Evolutionary conservation across 225 moss, liverwort and hornwort species (phyloP).

Genomic region (Bryoerythrophyllum caledonicum): DNA sequence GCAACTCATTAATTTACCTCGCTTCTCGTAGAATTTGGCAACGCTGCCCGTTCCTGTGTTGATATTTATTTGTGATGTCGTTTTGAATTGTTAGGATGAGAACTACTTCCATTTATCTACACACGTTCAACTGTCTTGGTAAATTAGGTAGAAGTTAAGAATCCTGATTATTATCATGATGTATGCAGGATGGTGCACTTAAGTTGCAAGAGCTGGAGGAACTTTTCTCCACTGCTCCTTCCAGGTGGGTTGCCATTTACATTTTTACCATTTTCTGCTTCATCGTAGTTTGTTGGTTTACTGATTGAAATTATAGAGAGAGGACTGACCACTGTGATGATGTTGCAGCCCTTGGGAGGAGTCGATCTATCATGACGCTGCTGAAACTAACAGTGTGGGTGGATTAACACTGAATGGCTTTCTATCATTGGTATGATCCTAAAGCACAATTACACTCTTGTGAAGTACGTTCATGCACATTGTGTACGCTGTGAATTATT

Average conservation of each 20-base stretch:
- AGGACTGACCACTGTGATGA: conserved; percentile 22
- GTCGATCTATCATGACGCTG: conserved; percentile 55
- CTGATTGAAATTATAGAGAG: background rate
- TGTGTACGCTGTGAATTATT: background rate
- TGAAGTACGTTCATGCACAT: conserved; percentile 3
- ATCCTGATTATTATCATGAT: conserved; percentile 13
- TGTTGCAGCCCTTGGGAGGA: conserved; percentile 94
- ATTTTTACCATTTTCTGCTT: background rate
- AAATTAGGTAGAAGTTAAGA: background rate
- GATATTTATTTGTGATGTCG: background rate
- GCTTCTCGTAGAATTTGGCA: background rate
- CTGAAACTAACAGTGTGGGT: conserved; percentile 84
- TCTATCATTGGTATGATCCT: conserved; percentile 71
- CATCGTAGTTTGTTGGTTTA: background rate
- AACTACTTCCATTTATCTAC: background rate
- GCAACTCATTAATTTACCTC: conserved; percentile 9
- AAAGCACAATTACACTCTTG: background rate
- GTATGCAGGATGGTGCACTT: conserved; percentile 82
- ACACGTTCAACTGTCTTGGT: background rate
- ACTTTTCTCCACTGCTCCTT: conserved; percentile 92
- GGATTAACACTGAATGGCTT: conserved; percentile 93
- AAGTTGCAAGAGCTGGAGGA: conserved; percentile 87
- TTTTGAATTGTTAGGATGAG: background rate
- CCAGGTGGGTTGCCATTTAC: conserved; percentile 50
- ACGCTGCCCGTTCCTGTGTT: background rate